Evolutionary conservation across 2,329 filamentous ascomycete species (phyloP), one percentile per base, ranked within the genome.

Genomic region (Aureobasidium sp.): DNA sequence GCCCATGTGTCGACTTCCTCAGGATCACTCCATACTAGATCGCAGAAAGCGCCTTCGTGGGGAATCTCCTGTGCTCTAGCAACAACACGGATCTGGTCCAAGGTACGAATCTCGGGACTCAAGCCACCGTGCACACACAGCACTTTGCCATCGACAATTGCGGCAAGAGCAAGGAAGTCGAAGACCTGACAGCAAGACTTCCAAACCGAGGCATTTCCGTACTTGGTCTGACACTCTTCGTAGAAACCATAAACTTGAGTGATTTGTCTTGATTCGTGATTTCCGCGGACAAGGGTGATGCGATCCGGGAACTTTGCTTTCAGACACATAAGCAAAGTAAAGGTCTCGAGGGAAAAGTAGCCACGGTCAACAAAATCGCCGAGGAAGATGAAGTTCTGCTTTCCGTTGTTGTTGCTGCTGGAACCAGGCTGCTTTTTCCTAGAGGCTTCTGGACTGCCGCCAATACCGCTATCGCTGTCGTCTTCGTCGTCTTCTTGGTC

Each of bases 231-330:
- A 75, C 94, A 99, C 77, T 99, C 94, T 76, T 97, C 94, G 81
- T 99, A 99, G 81, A 99, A 99, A 66, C 94, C 94, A 75, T 99
- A 99, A 64, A 99, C 94, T 77, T 97, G 93, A 49, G 94, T 99
- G 76, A 99, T 99, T 79, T 99, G 94, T 70, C 94, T 88, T 67
- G 92, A 97, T 79, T 99, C 94, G 84, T 99, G 94, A 79, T 99
- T 99, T 73, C 94, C 94, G 74, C 94, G 92, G 69, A 99, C 89
- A 74, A 99, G 95, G 70, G 94, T 97, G 79, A 99, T 97, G 78
- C 94, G 90, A 77, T 93, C 87, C 65, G 94, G 94, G 65, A 63
- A 63, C 84, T 88, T 87, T 14, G 86, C 87, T 72, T 89, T 89
- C 66, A 89, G 74, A 72, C 87, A 89, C 79, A 89, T 84, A 52